Evolutionary conservation across 2,329 filamentous ascomycete species (phyloP), one percentile per base, ranked within the genome.

Genomic region (Pezicula rhizophila): DNA sequence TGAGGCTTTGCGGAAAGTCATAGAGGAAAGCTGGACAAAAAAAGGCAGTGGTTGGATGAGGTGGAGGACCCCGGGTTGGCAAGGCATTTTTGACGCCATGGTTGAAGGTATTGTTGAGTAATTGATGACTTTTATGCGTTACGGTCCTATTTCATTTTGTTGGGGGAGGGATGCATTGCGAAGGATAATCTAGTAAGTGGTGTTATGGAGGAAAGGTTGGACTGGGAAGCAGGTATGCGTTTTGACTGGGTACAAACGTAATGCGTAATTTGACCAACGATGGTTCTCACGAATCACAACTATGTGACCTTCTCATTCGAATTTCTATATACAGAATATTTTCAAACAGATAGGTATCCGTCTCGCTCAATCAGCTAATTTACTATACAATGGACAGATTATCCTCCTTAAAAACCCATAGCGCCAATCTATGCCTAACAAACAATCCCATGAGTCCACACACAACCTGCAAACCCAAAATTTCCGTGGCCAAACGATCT

Each of bases 341-440:
- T 38, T 15, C 11, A 38, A 38, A 20, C 35, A 38, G 18, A 38
- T 38, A 38, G 35, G 35, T 38, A 38, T 38, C 35, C 8, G 10
- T 7, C 18, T 20, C n/a, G n/a, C 35, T 38, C n/a, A 31, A 31
- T 31, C 28, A 11, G 28, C 28, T 12, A 26, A 12, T 5, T 10
- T 28, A 26, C 25, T 31, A 42, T 42, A 42, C 40, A 42, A 42
- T 10, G n/a, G 10, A 42, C 72, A 75, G 73, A 66, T 99, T 99
- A 70, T 99, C 93, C 64, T 87, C 82, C 66, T 86, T 85, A 74
- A 99, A 99, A 57, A 99, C 80, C 57, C 93, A 75, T 62, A 95
- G 71, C 40, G 93, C 93, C 56, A 96, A 78, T 53, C 81, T 82
- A 72, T 99, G 93, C 57, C 93, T 76, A 47, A 90, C 80, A 63